Base-by-base conservation (phyloP, 2,329 filamentous ascomycete genomes). In the Neoscytalidium dimidiatum region DNA sequence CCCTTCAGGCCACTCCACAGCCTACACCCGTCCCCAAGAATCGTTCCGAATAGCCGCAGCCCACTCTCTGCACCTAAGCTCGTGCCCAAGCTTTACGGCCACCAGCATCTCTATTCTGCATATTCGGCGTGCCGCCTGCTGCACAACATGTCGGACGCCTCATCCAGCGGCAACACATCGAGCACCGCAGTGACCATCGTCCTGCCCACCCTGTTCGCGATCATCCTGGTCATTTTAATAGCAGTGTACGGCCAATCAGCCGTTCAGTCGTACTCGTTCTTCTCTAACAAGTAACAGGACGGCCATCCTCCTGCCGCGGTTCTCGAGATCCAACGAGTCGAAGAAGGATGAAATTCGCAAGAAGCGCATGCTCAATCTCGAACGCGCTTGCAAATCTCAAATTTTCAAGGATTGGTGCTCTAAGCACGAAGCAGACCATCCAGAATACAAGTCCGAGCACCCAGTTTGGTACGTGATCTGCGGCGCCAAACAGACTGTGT, bases 391-490 rank as follows among this genome's bases (percentile, higher is more conserved):
- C 66, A 75, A 77, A 65, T 66, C 72, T 3, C 71, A 77, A 53
- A 58, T 69, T 8, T 77, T 73, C 41, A 67, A 71, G n/a, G 72
- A 75, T n/a, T 77, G 76, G 75, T 66, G 70, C 8, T 68, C 38
- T 28, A 51, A 61, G 26, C 60, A 67, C 38, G 48, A 53, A 3
- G 13, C 38, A 9, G 44, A 41, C 21, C 63, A 65, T 35, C 63
- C 63, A 6, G 63, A 65, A 26, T 65, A 65, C 46, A 65, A 65
- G 29, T 56, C 56, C 21, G 57, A 66, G 58, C 49, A 62, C 31
- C 48, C 49, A 11, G 51, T 53, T 26, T 66, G 64, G 63, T 65
- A 51, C 23, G 58, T 51, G 29, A 17, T 19, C n/a, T n/a, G n/a
- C n/a, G n/a, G n/a, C n/a, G n/a, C n/a, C n/a, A n/a, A n/a, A n/a